A percentile compares a stretch with the other conserved stretches of the same genome.
These are phyloP conservation scores for Ophiostoma sp. DNA, from an alignment of 2,329 filamentous ascomycete genomes.

Conservation along the genomic window DNA sequence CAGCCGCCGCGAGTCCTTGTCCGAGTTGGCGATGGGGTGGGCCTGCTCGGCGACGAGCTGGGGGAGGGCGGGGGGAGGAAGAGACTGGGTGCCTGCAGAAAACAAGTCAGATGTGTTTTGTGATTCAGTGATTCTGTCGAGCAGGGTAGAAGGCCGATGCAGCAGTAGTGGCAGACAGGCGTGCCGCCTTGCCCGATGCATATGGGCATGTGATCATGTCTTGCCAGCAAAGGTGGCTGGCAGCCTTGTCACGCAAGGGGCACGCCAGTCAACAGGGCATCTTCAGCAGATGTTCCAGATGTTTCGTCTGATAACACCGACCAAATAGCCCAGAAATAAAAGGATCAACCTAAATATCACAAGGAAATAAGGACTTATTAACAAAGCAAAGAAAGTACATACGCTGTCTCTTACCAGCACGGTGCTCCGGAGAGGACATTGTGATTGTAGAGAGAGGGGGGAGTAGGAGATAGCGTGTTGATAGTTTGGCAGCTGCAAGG, in stretches of 20 bases:
- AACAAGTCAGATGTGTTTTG: constrained; percentile 14
- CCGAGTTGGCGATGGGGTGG: constrained; percentile 70
- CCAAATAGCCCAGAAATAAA: background rate
- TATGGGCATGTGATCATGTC: constrained; percentile 2
- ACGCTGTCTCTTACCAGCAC: constrained; percentile 32
- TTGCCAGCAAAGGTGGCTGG: background rate
- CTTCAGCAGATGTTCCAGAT: background rate
- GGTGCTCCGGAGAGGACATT: constrained; percentile 28
- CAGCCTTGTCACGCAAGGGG: background rate
- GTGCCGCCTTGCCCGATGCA: background rate
- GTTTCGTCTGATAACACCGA: background rate
- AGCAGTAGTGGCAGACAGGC: background rate
- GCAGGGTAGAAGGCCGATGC: background rate
- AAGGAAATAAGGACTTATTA: background rate
- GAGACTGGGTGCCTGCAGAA: constrained; percentile 78
- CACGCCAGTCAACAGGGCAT: background rate
- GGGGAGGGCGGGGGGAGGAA: constrained; percentile 84
- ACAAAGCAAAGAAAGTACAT: constrained; percentile 25
- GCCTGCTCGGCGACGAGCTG: constrained; percentile 92
- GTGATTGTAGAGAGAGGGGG: background rate
- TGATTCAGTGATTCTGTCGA: background rate
- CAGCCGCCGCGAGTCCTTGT: constrained; percentile 85
- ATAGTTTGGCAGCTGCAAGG: background rate
- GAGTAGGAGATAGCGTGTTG: background rate
- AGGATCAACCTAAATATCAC: background rate